These are phyloP conservation scores for Magnaporthales sp. DNA, from an alignment of 2,329 filamentous ascomycete genomes.

Conservation along the genomic window DNA sequence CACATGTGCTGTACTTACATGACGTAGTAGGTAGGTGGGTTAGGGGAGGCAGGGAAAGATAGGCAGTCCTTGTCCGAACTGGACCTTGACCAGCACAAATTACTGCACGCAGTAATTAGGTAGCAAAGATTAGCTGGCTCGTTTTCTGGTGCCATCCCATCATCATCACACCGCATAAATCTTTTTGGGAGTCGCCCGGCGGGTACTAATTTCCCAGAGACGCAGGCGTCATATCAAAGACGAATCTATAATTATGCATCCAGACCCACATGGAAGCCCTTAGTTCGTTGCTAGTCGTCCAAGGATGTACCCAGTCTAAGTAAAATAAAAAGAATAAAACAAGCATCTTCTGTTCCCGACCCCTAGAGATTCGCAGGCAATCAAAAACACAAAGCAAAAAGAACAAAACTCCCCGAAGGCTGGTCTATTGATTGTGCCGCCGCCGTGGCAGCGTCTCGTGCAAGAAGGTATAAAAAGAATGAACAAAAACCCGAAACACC, in stretches of 20 bases:
- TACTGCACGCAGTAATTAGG: too few relatives aligned
- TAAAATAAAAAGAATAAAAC: not conserved
- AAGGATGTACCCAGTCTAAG: not conserved
- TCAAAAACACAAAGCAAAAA: not conserved
- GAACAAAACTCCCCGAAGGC: not conserved
- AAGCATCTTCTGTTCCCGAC: not conserved
- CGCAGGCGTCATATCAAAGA: not conserved
- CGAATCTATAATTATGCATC: not conserved
- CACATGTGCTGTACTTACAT: not conserved
- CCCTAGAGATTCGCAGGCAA: not conserved
- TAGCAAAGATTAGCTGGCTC: not conserved
- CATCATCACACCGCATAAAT: not conserved
- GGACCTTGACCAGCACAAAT: too few relatives aligned
- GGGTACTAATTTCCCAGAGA: not conserved
- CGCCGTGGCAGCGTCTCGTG: not conserved
- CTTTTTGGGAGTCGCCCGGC: not conserved
- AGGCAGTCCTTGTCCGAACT: not conserved
- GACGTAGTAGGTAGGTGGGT: not conserved
- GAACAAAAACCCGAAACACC: not conserved
- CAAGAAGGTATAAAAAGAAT: not conserved
- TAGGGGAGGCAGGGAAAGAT: not conserved
- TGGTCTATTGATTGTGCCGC: not conserved
- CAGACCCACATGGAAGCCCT: not conserved
- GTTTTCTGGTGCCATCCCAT: not conserved
- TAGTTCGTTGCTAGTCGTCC: not conserved